Base-by-base conservation (phyloP, 306 rosid species). In the Senna siamea region DNA sequence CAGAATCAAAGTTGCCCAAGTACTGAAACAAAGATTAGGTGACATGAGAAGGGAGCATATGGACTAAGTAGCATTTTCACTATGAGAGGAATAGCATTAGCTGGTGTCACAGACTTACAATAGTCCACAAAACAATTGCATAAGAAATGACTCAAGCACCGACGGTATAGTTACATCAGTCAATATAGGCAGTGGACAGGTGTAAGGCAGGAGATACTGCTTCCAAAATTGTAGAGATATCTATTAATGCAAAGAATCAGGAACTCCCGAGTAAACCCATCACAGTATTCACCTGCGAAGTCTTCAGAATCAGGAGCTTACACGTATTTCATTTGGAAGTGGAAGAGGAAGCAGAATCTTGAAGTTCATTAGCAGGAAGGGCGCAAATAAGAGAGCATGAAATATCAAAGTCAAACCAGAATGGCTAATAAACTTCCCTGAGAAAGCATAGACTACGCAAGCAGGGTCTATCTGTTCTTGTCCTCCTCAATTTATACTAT, bases 61-160 rank as follows among this genome's bases (percentile, higher is more conserved):
- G 64, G 46, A 64, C 15, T 48, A 26, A 28, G 60, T 71, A 64
- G 78, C 73, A 54, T 40, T 47, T 67, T 67, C 41, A 38, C 2
- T 12, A 8, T 7, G 26, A 53, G 30, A 72, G 5, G 50, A 74
- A 50, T 63, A 76, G 43, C 32, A 9, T 54, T 13, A 51, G 37
- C 35, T 10, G 72, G 66, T 64, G 69, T 43, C 58, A 50, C 35
- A 64, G 75, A 81, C 77, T 66, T 77, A 69, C 40, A 78, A 69
- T 75, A 64, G 59, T 13, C 23, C 80, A 54, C 79, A 78, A 74
- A 70, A 68, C 72, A 78, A 52, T 63, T 37, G 61, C 28, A 34
- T 73, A 40, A 76, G 72, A 64, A 69, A 82, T 60, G 67, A 73
- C 54, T 66, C 32, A 13, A 51, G 41, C 77, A 64, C 52, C 40